These are phyloP conservation scores for Auriscalpium microsporum DNA, from an alignment of 768 basidiomycete species.

Conservation along the genomic window DNA sequence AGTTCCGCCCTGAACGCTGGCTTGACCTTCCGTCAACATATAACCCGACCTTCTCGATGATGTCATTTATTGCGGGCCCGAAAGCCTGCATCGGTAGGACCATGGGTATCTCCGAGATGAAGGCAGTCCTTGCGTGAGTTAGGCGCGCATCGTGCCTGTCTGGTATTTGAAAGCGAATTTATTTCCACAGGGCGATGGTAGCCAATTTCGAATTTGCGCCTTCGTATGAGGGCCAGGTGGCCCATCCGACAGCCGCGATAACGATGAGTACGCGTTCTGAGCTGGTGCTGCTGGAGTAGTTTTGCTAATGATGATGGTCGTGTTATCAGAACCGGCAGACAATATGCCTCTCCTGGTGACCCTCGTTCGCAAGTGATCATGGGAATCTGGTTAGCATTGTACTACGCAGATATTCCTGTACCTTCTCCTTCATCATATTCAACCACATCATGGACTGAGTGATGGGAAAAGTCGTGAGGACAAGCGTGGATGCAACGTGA, in stretches of 20 bases:
- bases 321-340: slow-evolving; percentile 14
- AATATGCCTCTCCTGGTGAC: slow-evolving; percentile 16
- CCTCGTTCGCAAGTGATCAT: background rate
- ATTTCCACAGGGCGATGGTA: slow-evolving; percentile 26
- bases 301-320: background rate
- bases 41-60: slow-evolving; percentile 29
- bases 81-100: slow-evolving; percentile 40
- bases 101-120: slow-evolving; percentile 41
- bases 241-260: slow-evolving; percentile 35
- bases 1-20: slow-evolving; percentile 39
- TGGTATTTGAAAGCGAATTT: background rate
- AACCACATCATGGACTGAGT: too few relatives aligned
- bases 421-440: too few relatives aligned
- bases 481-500: too few relatives aligned
- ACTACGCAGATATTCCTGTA: too few relatives aligned
- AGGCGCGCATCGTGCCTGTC: background rate
- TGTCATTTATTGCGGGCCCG: slow-evolving; percentile 38
- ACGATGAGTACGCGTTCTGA: slow-evolving; percentile 34
- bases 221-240: slow-evolving; percentile 31
- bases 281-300: background rate
- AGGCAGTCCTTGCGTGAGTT: slow-evolving; percentile 25
- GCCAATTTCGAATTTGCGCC: slow-evolving; percentile 38
- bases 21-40: slow-evolving; percentile 26
- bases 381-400: too few relatives aligned
- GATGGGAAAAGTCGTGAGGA: too few relatives aligned